Evolutionary conservation across 2,329 filamentous ascomycete genomes (phyloP).

Genomic region (Dothistroma pini): DNA sequence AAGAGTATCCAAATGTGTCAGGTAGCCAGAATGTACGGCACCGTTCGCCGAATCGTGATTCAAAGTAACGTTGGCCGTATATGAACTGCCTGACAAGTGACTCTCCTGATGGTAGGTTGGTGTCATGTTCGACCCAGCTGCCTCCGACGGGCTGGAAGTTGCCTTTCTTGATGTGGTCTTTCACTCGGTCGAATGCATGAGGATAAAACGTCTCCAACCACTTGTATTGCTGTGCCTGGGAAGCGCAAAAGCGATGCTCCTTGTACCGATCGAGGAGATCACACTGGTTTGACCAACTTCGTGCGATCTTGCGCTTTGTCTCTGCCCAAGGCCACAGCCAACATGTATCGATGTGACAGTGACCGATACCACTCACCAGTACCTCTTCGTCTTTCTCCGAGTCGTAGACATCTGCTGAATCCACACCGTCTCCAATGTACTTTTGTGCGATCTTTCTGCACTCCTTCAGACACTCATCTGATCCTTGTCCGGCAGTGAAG

Average conservation of each 20-base stretch:
- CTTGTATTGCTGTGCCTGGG: slow-evolving; percentile 96
- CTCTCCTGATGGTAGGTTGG: slow-evolving; percentile 94
- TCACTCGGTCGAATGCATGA: slow-evolving; percentile 82
- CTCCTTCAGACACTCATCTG: slow-evolving; percentile 69
- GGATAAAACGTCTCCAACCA: slow-evolving; percentile 93
- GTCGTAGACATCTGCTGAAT: slow-evolving; percentile 81
- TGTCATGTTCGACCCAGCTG: slow-evolving; percentile 99
- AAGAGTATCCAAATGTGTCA: slow-evolving; percentile 96
- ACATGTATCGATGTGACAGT: slow-evolving; percentile 97
- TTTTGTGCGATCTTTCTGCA: slow-evolving; percentile 78
- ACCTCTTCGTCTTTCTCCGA: slow-evolving; percentile 56
- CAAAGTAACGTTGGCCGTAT: slow-evolving; percentile 92
- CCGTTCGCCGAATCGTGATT: slow-evolving; percentile 84
- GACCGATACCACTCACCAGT: slow-evolving; percentile 83
- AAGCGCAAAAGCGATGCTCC: slow-evolving; percentile 87
- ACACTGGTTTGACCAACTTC: slow-evolving; percentile 96
- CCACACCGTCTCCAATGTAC: slow-evolving; percentile 76
- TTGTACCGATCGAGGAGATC: slow-evolving; percentile 93
- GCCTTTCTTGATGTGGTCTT: slow-evolving; percentile 83
- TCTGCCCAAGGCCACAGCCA: slow-evolving; percentile 99
- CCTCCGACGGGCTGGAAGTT: slow-evolving; percentile 93
- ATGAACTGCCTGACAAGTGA: slow-evolving; percentile 91
- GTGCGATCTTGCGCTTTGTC: slow-evolving; percentile 91
- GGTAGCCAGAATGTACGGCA: slow-evolving; percentile 95
- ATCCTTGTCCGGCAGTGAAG: slow-evolving; percentile 74